A percentile compares a stretch with the other conserved stretches of the same genome.
Evolutionary conservation across 2,329 filamentous ascomycete species (phyloP).

Genomic region (Herpotrichia juniperi): DNA sequence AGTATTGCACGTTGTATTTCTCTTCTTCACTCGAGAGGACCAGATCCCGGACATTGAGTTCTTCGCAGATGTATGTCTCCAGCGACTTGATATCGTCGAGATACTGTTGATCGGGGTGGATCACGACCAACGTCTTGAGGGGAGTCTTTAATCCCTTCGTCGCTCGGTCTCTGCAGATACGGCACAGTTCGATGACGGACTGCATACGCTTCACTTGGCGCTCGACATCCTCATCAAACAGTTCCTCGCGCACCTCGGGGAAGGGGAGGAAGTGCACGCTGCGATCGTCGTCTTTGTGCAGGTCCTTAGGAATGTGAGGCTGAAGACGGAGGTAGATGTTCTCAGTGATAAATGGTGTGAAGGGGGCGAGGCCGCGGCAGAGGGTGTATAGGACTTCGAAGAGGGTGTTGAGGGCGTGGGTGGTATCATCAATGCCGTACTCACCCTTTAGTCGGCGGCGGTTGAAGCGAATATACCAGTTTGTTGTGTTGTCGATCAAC

Average conservation of each 20-base stretch:
- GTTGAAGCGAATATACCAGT: conserved; percentile 98
- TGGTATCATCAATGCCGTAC: conserved; percentile 81
- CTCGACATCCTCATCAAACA: conserved; percentile 87
- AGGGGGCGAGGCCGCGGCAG: conserved; percentile 85
- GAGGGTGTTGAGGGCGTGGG: conserved; percentile 89
- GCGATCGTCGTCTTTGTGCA: conserved; percentile 73
- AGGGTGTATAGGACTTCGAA: conserved; percentile 93
- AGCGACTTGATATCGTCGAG: conserved; percentile 85
- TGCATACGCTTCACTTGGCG: conserved; percentile 91
- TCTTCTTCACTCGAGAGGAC: conserved; percentile 85
- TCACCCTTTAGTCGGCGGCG: conserved; percentile 89
- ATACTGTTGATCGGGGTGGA: conserved; percentile 82
- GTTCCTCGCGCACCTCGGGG: conserved; percentile 84
- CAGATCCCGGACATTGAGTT: conserved; percentile 87
- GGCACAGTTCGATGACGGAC: conserved; percentile 87
- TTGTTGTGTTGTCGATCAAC: conserved; percentile 94
- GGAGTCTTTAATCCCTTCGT: conserved; percentile 89
- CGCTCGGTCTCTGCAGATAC: conserved; percentile 84
- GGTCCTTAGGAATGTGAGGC: conserved; percentile 76
- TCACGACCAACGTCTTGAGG: conserved; percentile 85
- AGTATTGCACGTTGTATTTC: conserved; percentile 91
- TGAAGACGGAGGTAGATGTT: conserved; percentile 88
- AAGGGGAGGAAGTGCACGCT: conserved; percentile 93
- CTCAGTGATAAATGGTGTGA: conserved; percentile 94
- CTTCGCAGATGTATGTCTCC: conserved; percentile 86